Evolutionary conservation across 768 basidiomycete species (phyloP).

Genomic region (Podaxis sp.): DNA sequence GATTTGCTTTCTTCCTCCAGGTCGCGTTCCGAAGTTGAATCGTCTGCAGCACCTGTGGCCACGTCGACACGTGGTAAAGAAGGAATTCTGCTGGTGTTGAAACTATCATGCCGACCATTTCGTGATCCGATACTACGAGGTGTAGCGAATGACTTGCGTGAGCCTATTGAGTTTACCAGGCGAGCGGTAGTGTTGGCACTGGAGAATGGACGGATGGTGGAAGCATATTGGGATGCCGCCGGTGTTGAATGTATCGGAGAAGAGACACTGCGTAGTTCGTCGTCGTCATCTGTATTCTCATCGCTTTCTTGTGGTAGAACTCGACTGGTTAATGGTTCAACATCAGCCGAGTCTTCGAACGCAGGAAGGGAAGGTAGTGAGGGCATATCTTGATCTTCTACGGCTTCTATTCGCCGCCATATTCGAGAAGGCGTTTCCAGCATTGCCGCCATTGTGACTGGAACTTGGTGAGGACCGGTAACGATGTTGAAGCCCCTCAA

Average conservation of each 20-base stretch:
- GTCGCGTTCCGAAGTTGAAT: slow-evolving; percentile 35
- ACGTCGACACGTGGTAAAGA: slow-evolving; percentile 44
- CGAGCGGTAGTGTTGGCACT: slow-evolving; percentile 48
- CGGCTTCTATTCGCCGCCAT: slow-evolving; percentile 77
- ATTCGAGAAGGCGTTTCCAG: slow-evolving; percentile 84
- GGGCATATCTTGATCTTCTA: slow-evolving; percentile 75
- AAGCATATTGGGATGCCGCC: slow-evolving; percentile 45
- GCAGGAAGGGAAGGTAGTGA: slow-evolving; percentile 76
- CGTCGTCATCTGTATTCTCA: slow-evolving; percentile 31
- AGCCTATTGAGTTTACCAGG: slow-evolving; percentile 48
- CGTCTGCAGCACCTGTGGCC: slow-evolving; percentile 28
- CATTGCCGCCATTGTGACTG: slow-evolving; percentile 42
- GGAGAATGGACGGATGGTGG: slow-evolving; percentile 44
- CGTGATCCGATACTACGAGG: slow-evolving; percentile 30
- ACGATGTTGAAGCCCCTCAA: neutral
- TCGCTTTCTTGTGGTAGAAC: slow-evolving; percentile 29
- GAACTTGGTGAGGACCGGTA: neutral
- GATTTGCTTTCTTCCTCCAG: slow-evolving; percentile 41
- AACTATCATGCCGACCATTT: slow-evolving; percentile 43
- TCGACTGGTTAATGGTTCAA: slow-evolving; percentile 26
- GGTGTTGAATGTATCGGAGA: slow-evolving; percentile 71
- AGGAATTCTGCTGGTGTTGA: slow-evolving; percentile 59
- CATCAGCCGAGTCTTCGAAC: slow-evolving; percentile 62
- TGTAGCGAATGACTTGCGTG: slow-evolving; percentile 45
- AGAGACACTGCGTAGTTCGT: slow-evolving; percentile 38